A percentile compares a stretch with the other conserved stretches of the same genome.
Evolutionary conservation across 306 rosid species (phyloP).

Genomic region (Albizia julibrissin): DNA sequence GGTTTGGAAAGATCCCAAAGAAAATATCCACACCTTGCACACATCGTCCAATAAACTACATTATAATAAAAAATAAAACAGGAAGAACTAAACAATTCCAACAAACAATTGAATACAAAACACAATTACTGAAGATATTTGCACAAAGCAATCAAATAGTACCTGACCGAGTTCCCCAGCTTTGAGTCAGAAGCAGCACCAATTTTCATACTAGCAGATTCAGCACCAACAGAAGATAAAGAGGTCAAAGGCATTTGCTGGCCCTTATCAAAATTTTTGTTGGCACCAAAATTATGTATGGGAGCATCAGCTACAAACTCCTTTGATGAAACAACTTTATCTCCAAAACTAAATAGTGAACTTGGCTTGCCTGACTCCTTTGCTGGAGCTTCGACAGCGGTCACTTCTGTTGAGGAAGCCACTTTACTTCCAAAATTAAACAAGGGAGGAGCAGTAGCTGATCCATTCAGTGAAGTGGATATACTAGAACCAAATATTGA

Average conservation of each 20-base stretch:
- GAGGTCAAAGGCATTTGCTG: conserved; percentile 38
- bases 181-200: conserved; percentile 44
- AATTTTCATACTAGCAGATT: conserved; percentile 34
- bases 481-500: conserved; percentile 42
- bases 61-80: too few species aligned
- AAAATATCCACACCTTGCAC: not conserved
- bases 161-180: conserved; percentile 64
- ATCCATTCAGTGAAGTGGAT: conserved; percentile 42
- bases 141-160: not conserved
- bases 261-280: conserved; percentile 37
- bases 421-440: conserved; percentile 34
- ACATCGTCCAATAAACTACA: not conserved
- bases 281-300: conserved; percentile 30
- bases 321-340: conserved; percentile 42
- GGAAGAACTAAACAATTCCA: not conserved
- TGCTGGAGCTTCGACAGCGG: conserved; percentile 29
- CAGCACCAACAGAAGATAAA: conserved; percentile 36
- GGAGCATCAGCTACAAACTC: conserved; percentile 40
- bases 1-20: not conserved
- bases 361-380: conserved; percentile 33
- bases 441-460: conserved; percentile 34
- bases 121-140: not conserved
- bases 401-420: conserved; percentile 16
- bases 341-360: conserved; percentile 42
- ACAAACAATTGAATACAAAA: not conserved